Conservation (phyloP, 768 basidiomycete genomes). For the Calocera cornea region DNA sequence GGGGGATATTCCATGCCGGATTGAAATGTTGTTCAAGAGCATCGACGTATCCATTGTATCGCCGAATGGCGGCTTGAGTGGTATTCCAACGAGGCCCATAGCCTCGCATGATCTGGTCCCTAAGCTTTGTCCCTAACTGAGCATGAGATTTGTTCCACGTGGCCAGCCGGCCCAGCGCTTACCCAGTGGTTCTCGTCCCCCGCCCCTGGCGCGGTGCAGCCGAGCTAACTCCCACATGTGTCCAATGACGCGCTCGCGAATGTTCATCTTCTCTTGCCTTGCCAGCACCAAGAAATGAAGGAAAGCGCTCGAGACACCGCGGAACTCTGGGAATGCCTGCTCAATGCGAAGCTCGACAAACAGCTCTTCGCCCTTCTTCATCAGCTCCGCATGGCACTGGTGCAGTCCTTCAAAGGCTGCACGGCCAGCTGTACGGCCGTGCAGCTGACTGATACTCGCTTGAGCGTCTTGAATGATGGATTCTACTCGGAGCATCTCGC, state of each 20-base stretch:
- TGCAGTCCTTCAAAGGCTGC: neutral
- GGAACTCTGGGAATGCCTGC: neutral
- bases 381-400: neutral
- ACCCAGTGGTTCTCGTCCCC: neutral
- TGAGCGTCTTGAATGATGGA: neutral
- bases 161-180: neutral
- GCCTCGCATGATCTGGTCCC: neutral
- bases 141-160: neutral
- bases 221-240: neutral
- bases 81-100: neutral
- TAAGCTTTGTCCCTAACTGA: neutral
- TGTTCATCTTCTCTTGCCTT: neutral
- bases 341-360: neutral
- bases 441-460: neutral
- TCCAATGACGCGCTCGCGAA: neutral
- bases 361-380: neutral
- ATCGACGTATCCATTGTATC: neutral
- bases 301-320: neutral
- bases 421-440: neutral
- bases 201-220: neutral
- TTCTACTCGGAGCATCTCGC: neutral
- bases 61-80: neutral
- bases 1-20: neutral
- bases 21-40: neutral
- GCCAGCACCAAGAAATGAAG: neutral